Evolutionary conservation across 2,329 filamentous ascomycete genomes (phyloP), one percentile per base, ranked within the genome.

Genomic region (Xylariaceae sp.): DNA sequence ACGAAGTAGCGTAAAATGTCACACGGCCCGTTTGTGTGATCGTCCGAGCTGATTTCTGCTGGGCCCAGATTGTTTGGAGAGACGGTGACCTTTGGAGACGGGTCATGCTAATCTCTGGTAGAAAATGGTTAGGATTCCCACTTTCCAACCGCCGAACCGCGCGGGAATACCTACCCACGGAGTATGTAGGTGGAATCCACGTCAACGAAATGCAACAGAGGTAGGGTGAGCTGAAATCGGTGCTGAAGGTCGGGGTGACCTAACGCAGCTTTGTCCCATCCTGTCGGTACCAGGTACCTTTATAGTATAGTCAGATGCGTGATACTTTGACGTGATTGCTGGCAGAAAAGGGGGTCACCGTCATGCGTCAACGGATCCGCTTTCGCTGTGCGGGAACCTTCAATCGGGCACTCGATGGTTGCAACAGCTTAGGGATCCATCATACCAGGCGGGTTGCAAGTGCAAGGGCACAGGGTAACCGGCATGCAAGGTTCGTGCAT

Each of bases 401-500:
- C 18, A 51, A 51, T 35, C 13, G 49, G 11, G 53, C 10, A 9
- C 35, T 30, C 37, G 45, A 47, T 51, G 57, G 55, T 51, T 35
- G 53, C 53, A 56, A 35, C 34, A 54, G 52, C 48, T 30, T 55
- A 59, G 45, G 39, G 37, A 50, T 51, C 55, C 37, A 15, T 39
- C 30, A 52, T 13, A n/a, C 41, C 41, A n/a, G 41, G 41, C 41
- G 13, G 41, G 41, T 45, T n/a, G 41, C 41, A n/a, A 48, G 50
- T 54, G 55, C 54, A 56, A 61, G 59, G 61, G 56, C 55, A 55
- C 49, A 61, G 44, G 51, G 48, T 30, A 51, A 62, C 57, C 59
- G 57, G 57, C 56, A 58, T 53, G 57, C 62, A 62, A 61, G 62
- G 60, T 60, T 58, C 6, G 51, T 62, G 53, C 60, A 62, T 57